Base-by-base conservation (phyloP, 345 rosid genomes). In the Bruguiera sexangula region DNA sequence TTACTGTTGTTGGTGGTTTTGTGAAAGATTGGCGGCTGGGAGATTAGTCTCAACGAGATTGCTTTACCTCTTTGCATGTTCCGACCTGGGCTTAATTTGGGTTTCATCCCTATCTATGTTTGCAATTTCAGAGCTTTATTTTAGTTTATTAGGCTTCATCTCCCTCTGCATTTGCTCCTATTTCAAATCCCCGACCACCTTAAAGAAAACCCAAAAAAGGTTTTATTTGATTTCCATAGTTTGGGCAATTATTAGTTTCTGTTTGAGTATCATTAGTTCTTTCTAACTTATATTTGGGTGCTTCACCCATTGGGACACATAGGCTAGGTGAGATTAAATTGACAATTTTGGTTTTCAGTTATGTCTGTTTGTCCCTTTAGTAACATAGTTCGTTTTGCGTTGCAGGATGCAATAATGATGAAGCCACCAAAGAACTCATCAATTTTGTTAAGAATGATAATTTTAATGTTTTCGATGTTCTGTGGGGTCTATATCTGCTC, bases 391-490 rank as follows among this genome's bases (percentile, higher is more conserved):
- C 67, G 46, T 68, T 69, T n/a, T 66, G 62, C 63, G 50, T 62
- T 26, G 71, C 93, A 95, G 96, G 91, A 83, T 66, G 66, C 84
- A 7, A 46, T 87, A 60, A 81, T 86, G 36, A 67, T 90, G 74
- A 95, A 90, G 75, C 81, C 86, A 69, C 76, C 83, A 21, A 95
- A 88, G 87, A 90, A 85, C 60, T 81, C 96, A 71, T 90, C 96
- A 8, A 73, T 85, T 76, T 83, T 95, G 66, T 81, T 82, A 51
- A 87, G 94, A 78, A 86, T 85, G 87, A 76, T 88, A 65, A 87
- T 89, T 56, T 74, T 95, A 50, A 62, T 90, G 60, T 86, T 92
- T 71, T 88, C 88, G 1, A 81, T 78, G 88, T 81, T 85, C 19
- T 95, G 89, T 76, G 94, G 96, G 43, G 77, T 92, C 63, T 90